These are phyloP conservation scores for Botrytis porri DNA, from an alignment of 2,329 filamentous ascomycete genomes.

Conservation along the genomic window DNA sequence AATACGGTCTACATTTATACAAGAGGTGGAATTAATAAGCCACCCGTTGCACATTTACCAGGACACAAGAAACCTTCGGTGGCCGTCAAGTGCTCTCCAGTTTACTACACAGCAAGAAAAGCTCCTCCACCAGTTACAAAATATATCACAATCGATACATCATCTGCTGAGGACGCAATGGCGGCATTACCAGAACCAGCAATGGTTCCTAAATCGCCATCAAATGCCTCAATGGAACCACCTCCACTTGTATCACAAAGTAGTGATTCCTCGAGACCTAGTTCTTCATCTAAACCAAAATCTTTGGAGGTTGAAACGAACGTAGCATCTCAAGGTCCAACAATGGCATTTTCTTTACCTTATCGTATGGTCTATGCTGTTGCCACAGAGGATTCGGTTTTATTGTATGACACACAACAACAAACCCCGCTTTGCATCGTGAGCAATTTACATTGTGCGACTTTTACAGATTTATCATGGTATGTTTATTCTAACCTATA, in stretches of 20 bases:
- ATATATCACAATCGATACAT: constrained; percentile 92
- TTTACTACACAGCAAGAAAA: constrained; percentile 79
- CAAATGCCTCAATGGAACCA: constrained; percentile 73
- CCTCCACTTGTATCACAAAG: constrained; percentile 58
- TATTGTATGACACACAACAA: constrained; percentile 96
- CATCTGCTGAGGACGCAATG: constrained; percentile 80
- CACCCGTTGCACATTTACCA: constrained; percentile 89
- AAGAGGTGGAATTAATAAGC: constrained; percentile 91
- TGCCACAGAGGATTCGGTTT: constrained; percentile 90
- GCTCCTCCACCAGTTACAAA: constrained; percentile 69
- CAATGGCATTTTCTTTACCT: constrained; percentile 75
- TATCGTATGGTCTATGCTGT: constrained; percentile 97
- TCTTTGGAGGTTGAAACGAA: constrained; percentile 45
- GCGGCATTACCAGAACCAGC: constrained; percentile 80
- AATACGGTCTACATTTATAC: constrained; percentile 99
- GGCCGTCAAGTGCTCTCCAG: constrained; percentile 88
- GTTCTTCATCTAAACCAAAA: constrained; percentile 44
- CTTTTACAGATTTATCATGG: constrained; percentile 95
- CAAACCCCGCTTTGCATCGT: constrained; percentile 90
- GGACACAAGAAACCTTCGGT: constrained; percentile 98
- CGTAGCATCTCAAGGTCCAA: constrained; percentile 55
- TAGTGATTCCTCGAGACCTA: constrained; percentile 42
- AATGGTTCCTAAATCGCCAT: constrained; percentile 50
- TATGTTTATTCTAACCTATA: constrained; percentile 48
- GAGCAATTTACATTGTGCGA: constrained; percentile 95